Percentiles rank a stretch among this genome's conserved stretches.
These are phyloP conservation scores for Arachis stenosperma DNA, from an alignment of 306 rosid species.

Conservation along the genomic window DNA sequence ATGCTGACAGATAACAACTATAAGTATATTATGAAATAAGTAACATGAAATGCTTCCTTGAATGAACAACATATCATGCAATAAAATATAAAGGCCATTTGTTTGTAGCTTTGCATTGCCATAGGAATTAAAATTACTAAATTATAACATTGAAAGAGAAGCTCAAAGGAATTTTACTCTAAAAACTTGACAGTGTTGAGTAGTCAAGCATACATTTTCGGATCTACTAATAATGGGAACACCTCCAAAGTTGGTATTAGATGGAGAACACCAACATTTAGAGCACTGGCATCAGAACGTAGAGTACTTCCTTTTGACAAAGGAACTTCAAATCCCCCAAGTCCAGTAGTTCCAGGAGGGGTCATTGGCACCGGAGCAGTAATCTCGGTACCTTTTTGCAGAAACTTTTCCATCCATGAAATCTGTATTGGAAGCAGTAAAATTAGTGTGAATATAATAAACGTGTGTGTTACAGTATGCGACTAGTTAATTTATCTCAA, in stretches of 20 bases:
- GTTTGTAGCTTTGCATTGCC: neutral
- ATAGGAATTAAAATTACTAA: neutral
- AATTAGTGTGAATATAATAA: neutral
- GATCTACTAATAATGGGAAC: constrained; percentile 78
- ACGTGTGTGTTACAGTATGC: neutral
- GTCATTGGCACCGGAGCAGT: constrained; percentile 89
- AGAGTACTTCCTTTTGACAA: constrained; percentile 72
- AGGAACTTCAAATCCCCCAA: constrained; percentile 92
- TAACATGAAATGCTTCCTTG: neutral
- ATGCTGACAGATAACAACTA: neutral
- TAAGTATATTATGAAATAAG: constrained; percentile 12
- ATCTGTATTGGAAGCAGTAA: constrained; percentile 51
- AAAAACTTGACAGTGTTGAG: constrained; percentile 23
- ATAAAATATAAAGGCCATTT: neutral
- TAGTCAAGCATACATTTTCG: constrained; percentile 60
- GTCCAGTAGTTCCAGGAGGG: constrained; percentile 85
- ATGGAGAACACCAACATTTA: constrained; percentile 87
- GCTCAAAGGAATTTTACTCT: constrained; percentile 4
- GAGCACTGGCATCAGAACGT: constrained; percentile 84
- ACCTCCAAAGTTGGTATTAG: constrained; percentile 80
- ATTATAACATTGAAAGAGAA: constrained; percentile 1
- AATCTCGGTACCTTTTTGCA: constrained; percentile 77
- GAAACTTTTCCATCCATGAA: constrained; percentile 94
- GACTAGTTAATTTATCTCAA: constrained; percentile 7
- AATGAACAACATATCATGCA: constrained; percentile 10